Evolutionary conservation across 768 basidiomycete species (phyloP), one percentile per base, ranked within the genome.

Genomic region (Kondoa malvinella): DNA sequence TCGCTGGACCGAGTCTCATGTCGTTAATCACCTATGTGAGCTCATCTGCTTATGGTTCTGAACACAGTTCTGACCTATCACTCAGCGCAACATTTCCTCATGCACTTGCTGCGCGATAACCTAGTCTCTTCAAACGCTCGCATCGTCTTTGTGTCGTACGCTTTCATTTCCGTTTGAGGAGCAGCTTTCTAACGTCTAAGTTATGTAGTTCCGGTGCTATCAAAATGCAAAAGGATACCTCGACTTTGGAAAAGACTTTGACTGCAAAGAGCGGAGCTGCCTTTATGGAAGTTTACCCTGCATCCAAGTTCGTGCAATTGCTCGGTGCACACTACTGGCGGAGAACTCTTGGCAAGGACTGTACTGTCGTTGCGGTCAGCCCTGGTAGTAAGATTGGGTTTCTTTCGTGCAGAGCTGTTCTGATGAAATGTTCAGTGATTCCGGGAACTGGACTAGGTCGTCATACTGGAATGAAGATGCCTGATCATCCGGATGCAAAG

Each of bases 11-110:
- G 58, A 60, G 58, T 8, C 14, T 25, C 25, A 60, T 25, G 12
- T 60, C 27, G 58, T 60, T 25, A 60, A 60, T 60, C 58, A 60
- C 25, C 58, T 60, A 14, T 60, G 58, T 60, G 58, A 60, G 58
- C 58, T 60, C 12, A 8, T 29, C 25, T 4, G 21, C 40, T 21
- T 60, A 4, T 60, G 15, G 12, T 8, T 29, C 58, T 4, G 25
- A 12, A 12, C n/a, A 4, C 14, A 4, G 14, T 14, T 29, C 27
- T 60, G 58, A 60, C 27, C 12, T 14, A 12, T 4, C 30, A 8
- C 15, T 8, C 27, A 60, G 58, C 58, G 4, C 58, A 60, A 60
- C 58, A 60, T 25, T 60, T 8, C 30, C 58, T 60, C 30, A 31
- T 60, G 27, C 58, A 60, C 25, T 25, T 60, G 58, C 25, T 60